phyloP scores from a whole-genome alignment of 2,329 filamentous ascomycete species.

The Orbilia javanica region DNA sequence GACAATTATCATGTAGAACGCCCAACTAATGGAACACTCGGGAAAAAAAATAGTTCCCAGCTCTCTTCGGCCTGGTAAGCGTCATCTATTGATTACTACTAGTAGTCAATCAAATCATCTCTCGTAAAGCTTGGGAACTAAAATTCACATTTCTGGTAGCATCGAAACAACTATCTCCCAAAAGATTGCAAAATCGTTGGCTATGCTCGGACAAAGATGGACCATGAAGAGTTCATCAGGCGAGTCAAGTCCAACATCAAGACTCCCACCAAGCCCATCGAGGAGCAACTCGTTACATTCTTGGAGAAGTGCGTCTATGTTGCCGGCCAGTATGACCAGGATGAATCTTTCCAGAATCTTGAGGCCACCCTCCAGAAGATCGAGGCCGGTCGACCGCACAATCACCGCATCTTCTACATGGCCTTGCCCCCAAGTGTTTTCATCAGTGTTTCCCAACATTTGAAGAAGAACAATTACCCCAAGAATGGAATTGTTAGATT shows the following conservation, averaged over 20 bases:
- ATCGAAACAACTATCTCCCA: conserved; percentile 97
- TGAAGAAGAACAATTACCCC: conserved; percentile 98
- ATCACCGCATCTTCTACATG: conserved; percentile 98
- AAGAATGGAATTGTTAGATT: conserved; percentile 89
- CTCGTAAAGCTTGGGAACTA: no score
- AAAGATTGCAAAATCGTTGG: conserved; percentile 97
- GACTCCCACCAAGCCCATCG: conserved; percentile 95
- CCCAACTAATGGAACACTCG: conserved; percentile 11
- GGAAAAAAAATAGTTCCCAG: conserved; percentile 81
- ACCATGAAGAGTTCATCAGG: conserved; percentile 93
- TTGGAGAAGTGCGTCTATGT: conserved; percentile 89
- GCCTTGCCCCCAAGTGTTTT: conserved; percentile 97
- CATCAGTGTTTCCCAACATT: conserved; percentile 94
- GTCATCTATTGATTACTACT: conserved; percentile 38
- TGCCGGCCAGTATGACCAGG: conserved; percentile 97
- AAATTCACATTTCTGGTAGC: conserved; percentile 70
- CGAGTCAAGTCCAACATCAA: conserved; percentile 98
- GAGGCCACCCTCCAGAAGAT: conserved; percentile 87
- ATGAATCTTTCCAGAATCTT: conserved; percentile 89
- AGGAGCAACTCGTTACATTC: conserved; percentile 94
- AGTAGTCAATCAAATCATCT: not conserved
- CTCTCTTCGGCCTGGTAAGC: conserved; percentile 95
- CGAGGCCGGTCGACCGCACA: conserved; percentile 84
- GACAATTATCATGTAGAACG: not conserved
- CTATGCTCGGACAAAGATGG: conserved; percentile 99